A percentile compares a stretch with the other conserved stretches of the same genome.
Conservation (phyloP, 306 rosid species). For the Alnus rubra region DNA sequence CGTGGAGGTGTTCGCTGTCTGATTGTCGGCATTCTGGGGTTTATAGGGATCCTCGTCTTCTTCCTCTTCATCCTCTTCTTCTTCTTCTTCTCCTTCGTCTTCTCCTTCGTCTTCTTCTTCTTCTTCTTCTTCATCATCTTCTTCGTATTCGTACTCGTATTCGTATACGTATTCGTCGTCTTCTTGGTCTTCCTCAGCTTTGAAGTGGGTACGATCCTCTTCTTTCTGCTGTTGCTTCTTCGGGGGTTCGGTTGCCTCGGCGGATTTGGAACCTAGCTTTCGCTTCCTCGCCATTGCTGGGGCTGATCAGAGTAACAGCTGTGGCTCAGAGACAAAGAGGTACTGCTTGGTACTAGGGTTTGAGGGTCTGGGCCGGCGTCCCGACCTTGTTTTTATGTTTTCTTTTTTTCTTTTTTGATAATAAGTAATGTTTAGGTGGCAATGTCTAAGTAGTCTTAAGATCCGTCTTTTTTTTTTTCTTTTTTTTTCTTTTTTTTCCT, state of each 20-base stretch:
- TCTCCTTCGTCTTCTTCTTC: slow-evolving; percentile 9
- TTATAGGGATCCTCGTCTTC: background rate
- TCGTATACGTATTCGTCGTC: too few relatives aligned
- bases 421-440: too few relatives aligned
- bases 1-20: slow-evolving; percentile 11
- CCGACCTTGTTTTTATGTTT: too few relatives aligned
- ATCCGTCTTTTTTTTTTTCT: too few relatives aligned
- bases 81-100: too few relatives aligned
- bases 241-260: slow-evolving; percentile 54
- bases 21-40: slow-evolving; percentile 3
- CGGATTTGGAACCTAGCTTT: slow-evolving; percentile 56
- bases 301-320: background rate
- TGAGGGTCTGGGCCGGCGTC: too few relatives aligned
- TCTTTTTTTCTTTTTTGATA: too few relatives aligned
- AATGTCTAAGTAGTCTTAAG: too few relatives aligned
- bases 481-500: too few relatives aligned
- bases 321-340: background rate
- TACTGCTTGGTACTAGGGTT: too few relatives aligned
- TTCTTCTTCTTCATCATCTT: background rate
- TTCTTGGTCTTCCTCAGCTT: slow-evolving; percentile 8
- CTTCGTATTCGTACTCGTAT: too few relatives aligned
- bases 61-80: slow-evolving; percentile 36
- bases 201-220: slow-evolving; percentile 27
- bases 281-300: slow-evolving; percentile 66
- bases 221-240: slow-evolving; percentile 45